These are phyloP conservation scores for Chernovozyma aurita DNA, from an alignment of 1,139 yeast genomes.

Conservation along the genomic window DNA sequence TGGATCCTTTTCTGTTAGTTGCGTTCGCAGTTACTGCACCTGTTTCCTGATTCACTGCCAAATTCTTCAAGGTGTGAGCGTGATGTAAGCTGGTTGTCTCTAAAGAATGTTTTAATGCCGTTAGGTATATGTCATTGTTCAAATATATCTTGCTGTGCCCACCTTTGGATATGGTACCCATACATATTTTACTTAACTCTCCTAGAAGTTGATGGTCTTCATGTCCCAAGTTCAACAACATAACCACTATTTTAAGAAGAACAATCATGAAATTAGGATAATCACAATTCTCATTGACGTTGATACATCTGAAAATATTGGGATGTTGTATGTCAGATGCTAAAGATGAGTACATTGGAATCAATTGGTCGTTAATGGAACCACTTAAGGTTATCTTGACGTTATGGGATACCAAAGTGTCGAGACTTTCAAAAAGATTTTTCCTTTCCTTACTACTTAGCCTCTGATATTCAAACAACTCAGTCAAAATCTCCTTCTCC, in stretches of 20 bases:
- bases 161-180: slow-evolving; percentile 20
- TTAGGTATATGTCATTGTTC: slow-evolving; percentile 23
- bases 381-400: slow-evolving; percentile 51
- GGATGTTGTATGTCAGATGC: slow-evolving; percentile 47
- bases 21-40: background rate
- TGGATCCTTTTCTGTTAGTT: background rate
- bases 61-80: background rate
- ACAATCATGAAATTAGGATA: slow-evolving; percentile 27
- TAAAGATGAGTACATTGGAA: slow-evolving; percentile 43
- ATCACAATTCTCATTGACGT: slow-evolving; percentile 21
- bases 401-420: slow-evolving; percentile 29
- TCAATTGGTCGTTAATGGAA: slow-evolving; percentile 40
- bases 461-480: slow-evolving; percentile 44
- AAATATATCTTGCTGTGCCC: slow-evolving; percentile 27
- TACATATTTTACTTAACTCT: slow-evolving; percentile 30
- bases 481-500: slow-evolving; percentile 48
- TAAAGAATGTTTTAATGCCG: slow-evolving; percentile 29
- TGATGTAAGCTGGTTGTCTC: slow-evolving; percentile 32
- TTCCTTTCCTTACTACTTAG: slow-evolving; percentile 28
- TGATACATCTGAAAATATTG: slow-evolving; percentile 44
- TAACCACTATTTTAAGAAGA: slow-evolving; percentile 30
- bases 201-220: slow-evolving; percentile 28
- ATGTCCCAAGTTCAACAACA: slow-evolving; percentile 36
- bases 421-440: slow-evolving; percentile 28
- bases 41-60: background rate